Base-by-base conservation (phyloP, 495 filamentous ascomycete species). In the Paragyromitra xinjiangensis region DNA sequence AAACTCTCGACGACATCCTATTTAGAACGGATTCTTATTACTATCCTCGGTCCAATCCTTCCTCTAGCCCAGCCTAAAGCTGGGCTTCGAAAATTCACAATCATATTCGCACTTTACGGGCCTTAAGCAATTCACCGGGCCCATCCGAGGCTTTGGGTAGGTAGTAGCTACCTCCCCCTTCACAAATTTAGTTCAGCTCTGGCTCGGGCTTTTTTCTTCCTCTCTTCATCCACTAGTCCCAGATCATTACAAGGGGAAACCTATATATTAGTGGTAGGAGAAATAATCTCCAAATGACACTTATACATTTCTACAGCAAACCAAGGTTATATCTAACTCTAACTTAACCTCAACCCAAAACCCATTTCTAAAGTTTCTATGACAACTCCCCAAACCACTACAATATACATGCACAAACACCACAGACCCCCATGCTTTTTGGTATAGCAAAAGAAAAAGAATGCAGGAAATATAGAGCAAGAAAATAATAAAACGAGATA, bases 361-460 rank as follows among this genome's bases (percentile, higher is more conserved):
- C 56, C 29, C 14, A 37, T 5, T 42, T n/a, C n/a, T n/a, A 63
- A 44, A 40, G 37, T 19, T 63, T 40, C 59, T 9, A 12, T 63
- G n/a, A 12, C 59, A 24, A 11, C 59, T 1, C 59, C 59, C 59
- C n/a, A 63, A 42, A 7, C 34, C 59, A 63, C 39, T 22, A 9
- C 12, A 63, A 14, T 3, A 63, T 42, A 63, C 37, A 63, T 63
- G 14, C n/a, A 42, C 29, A n/a, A 40, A 63, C n/a, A 40, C 37
- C 24, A 26, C n/a, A n/a, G 22, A 9, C 22, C 9, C 6, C n/a
- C 16, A 48, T 63, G 59, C 8, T 22, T 63, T 63, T 63, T 63
- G 16, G 37, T 63, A 63, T 63, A 63, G 24, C 1, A 63, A 48
- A 22, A 48, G 58, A 50, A 71, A 22, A 22, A 59, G 51, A 48